Conservation (phyloP, 306 rosid species). For the Sechiopsis laciniata region DNA sequence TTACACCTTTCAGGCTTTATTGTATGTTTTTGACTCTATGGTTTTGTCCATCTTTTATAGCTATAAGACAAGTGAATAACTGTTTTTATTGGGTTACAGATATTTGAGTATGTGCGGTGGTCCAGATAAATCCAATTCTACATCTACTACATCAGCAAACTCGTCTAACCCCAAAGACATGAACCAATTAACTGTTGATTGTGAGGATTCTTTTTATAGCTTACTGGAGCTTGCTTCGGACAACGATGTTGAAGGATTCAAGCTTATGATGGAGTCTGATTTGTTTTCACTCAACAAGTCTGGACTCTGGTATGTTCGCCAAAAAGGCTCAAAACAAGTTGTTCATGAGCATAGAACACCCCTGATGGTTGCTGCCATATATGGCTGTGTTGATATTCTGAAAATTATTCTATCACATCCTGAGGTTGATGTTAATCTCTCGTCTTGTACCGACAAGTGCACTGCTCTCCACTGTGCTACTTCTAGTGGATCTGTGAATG, state of each 20-base stretch:
- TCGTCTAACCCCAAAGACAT: constrained; percentile 44
- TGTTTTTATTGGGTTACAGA: constrained; percentile 5
- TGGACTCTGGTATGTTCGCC: constrained; percentile 75
- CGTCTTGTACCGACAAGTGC: constrained; percentile 54
- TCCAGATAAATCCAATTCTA: constrained; percentile 42
- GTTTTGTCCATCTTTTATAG: not conserved
- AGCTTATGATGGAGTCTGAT: constrained; percentile 42
- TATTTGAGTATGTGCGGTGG: constrained; percentile 53
- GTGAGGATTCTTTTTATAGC: constrained; percentile 57
- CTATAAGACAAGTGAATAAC: not conserved
- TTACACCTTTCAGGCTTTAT: not conserved
- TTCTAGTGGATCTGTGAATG: constrained; percentile 63
- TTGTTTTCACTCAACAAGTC: constrained; percentile 41
- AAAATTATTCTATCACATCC: constrained; percentile 49
- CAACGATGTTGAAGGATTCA: constrained; percentile 66
- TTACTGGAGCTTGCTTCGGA: constrained; percentile 72
- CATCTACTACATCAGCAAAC: constrained; percentile 37
- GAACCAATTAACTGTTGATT: constrained; percentile 43
- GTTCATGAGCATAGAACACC: constrained; percentile 71
- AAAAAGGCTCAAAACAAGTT: constrained; percentile 62
- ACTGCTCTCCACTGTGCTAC: constrained; percentile 96
- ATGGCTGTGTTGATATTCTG: constrained; percentile 65
- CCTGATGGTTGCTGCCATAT: constrained; percentile 79
- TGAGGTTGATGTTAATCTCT: constrained; percentile 53
- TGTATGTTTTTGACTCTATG: not conserved